These are phyloP conservation scores for Wickerhamiella infanticola DNA, from an alignment of 1,139 yeast genomes.

Conservation along the genomic window DNA sequence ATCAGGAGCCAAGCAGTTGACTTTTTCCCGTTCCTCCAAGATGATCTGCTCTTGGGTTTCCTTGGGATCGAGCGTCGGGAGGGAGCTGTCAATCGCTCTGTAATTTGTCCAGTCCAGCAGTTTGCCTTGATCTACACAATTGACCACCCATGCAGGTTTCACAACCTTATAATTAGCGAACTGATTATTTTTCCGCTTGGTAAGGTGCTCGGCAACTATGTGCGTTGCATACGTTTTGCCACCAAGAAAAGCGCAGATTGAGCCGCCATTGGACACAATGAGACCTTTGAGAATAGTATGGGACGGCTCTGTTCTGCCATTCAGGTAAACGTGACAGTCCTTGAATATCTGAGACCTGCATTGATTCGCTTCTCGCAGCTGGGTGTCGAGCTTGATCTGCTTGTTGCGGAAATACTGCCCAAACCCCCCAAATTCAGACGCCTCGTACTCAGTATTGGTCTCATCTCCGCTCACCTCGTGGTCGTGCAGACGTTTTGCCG, in stretches of 20 bases:
- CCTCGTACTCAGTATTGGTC: neutral
- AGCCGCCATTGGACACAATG: conserved; percentile 69
- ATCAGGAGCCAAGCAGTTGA: conserved; percentile 38
- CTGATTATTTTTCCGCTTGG: conserved; percentile 57
- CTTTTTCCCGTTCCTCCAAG: conserved; percentile 8
- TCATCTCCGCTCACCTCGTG: neutral
- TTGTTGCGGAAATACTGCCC: conserved; percentile 55
- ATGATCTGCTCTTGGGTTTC: conserved; percentile 10
- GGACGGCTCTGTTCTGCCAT: conserved; percentile 76
- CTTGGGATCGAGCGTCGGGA: conserved; percentile 1
- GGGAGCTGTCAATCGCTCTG: conserved; percentile 28
- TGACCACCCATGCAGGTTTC: conserved; percentile 66
- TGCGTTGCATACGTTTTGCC: conserved; percentile 71
- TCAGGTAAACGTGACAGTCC: conserved; percentile 56
- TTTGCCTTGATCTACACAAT: conserved; percentile 35
- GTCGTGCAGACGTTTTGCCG: neutral
- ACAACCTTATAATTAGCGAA: conserved; percentile 61
- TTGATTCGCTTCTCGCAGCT: conserved; percentile 26
- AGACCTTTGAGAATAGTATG: conserved; percentile 53
- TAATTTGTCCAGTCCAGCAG: conserved; percentile 57
- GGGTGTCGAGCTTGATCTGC: conserved; percentile 47
- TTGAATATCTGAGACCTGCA: conserved; percentile 33
- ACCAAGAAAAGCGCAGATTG: conserved; percentile 47
- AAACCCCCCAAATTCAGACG: conserved; percentile 43
- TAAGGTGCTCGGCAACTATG: conserved; percentile 61